Base-by-base conservation (phyloP, 305 asterid species). In the Fraxinus dipetala region DNA sequence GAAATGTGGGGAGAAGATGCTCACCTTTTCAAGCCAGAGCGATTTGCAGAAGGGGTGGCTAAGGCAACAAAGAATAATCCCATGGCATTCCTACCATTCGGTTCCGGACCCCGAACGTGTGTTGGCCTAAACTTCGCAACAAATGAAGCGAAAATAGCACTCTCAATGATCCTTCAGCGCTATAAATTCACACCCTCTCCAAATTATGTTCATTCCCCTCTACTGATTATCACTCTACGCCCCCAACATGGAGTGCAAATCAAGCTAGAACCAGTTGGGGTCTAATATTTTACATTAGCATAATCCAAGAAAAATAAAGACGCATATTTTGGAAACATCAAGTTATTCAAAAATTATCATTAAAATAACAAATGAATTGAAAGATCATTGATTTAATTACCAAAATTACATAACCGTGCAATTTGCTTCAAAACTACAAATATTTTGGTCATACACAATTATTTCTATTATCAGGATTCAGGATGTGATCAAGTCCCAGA, bases 1-100 rank as follows among this genome's bases (percentile, higher is more conserved):
- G 87, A 88, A 16, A 75, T 89, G 6, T 91, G 94, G 97, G 96
- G 97, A 14, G 26, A 83, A 40, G 95, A 92, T 59, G 88, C 88
- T 34, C 87, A 79, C 24, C 81, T 88, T 6, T 91, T 89, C 86
- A 88, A 86, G 43, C 94, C 94, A 9, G 91, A 90, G 67, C 80
- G 95, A 80, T 93, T 91, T 75, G 85, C 86, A 51, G 84, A 86
- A 69, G 97, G 97, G 65, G 81, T 89, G 0, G 92, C 92, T n/a
- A 75, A 79, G 59, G 97, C 93, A 0, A 87, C 93, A 2, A 83
- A 73, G 45, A 79, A 86, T 63, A 87, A 85, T 69, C 77, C 91
- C 1, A 78, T 76, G 84, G 93, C 90, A 9, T 92, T 85, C 83
- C 73, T 90, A 20, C 89, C 92, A 0, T 92, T 92, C 7, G 91